A percentile compares a stretch with the other conserved stretches of the same genome.
phyloP scores from a whole-genome alignment of 73 alveolate genomes.

The Blepharisma stoltei region DNA sequence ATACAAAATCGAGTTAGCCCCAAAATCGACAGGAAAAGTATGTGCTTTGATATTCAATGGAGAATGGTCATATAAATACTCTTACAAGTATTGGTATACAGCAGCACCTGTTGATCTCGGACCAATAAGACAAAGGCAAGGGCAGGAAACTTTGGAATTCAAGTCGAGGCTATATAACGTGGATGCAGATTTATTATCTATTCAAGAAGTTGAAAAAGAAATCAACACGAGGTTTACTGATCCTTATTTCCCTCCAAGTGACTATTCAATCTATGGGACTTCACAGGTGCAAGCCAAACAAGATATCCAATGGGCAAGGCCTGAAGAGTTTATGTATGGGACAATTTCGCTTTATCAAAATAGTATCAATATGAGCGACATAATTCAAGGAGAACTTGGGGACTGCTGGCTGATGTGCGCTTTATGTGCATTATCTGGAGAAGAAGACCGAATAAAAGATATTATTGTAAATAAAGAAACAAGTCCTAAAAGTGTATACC shows the following conservation, averaged over 20 bases:
- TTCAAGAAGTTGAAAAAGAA: too few relatives aligned
- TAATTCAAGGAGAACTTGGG: conserved; percentile 76
- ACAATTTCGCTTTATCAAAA: conserved; percentile 55
- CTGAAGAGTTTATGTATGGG: background rate
- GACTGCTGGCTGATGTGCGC: conserved; percentile 86
- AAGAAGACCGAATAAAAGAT: background rate
- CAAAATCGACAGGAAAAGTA: too few relatives aligned
- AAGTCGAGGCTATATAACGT: too few relatives aligned
- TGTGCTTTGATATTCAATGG: too few relatives aligned
- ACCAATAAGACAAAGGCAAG: too few relatives aligned
- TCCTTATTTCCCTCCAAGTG: conserved; percentile 10
- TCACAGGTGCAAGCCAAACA: background rate
- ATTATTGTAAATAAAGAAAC: background rate
- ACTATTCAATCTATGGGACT: conserved; percentile 1
- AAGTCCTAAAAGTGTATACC: conserved; percentile 1
- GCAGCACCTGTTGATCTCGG: too few relatives aligned
- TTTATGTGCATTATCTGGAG: conserved; percentile 71
- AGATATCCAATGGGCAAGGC: background rate
- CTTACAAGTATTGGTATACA: too few relatives aligned
- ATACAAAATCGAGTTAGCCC: too few relatives aligned
- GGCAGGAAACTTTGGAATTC: too few relatives aligned
- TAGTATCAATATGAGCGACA: conserved; percentile 76
- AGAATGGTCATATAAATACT: too few relatives aligned
- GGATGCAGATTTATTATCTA: too few relatives aligned
- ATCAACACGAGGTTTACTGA: background rate